Evolutionary conservation across 2,329 filamentous ascomycete species (phyloP).

Genomic region (Geosmithia morbida): DNA sequence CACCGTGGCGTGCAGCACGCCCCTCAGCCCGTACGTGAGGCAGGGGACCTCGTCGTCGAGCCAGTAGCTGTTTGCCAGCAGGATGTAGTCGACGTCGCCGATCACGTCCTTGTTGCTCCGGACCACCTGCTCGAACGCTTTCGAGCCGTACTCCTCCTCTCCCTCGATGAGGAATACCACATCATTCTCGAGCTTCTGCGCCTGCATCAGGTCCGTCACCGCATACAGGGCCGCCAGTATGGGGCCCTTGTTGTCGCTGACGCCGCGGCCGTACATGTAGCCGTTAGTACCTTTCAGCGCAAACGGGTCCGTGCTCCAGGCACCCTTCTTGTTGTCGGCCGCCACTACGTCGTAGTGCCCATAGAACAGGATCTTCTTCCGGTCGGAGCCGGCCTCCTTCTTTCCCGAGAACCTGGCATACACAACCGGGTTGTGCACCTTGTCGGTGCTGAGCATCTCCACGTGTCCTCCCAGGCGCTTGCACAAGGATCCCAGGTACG

Average conservation of each 20-base stretch:
- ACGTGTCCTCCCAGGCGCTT: conserved; percentile 83
- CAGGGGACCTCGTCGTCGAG: conserved; percentile 91
- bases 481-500: conserved; percentile 79
- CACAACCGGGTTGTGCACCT: conserved; percentile 80
- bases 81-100: conserved; percentile 82
- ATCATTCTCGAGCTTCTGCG: conserved; percentile 73
- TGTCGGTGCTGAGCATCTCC: conserved; percentile 74
- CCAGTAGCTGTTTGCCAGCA: conserved; percentile 98
- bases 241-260: conserved; percentile 94
- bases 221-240: conserved; percentile 90
- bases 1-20: conserved; percentile 85
- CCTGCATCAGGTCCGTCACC: conserved; percentile 74
- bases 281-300: conserved; percentile 79
- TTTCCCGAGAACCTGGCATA: conserved; percentile 77
- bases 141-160: conserved; percentile 88
- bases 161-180: conserved; percentile 92
- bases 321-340: conserved; percentile 66
- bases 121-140: conserved; percentile 78
- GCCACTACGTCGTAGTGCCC: conserved; percentile 96
- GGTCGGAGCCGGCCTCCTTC: conserved; percentile 44
- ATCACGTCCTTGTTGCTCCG: conserved; percentile 69
- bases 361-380: conserved; percentile 89
- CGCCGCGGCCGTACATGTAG: conserved; percentile 89
- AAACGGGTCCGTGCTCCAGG: conserved; percentile 84
- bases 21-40: conserved; percentile 83